These are phyloP conservation scores for Colletotrichum tofieldiae DNA, from an alignment of 2,329 filamentous ascomycete genomes.

Conservation along the genomic window DNA sequence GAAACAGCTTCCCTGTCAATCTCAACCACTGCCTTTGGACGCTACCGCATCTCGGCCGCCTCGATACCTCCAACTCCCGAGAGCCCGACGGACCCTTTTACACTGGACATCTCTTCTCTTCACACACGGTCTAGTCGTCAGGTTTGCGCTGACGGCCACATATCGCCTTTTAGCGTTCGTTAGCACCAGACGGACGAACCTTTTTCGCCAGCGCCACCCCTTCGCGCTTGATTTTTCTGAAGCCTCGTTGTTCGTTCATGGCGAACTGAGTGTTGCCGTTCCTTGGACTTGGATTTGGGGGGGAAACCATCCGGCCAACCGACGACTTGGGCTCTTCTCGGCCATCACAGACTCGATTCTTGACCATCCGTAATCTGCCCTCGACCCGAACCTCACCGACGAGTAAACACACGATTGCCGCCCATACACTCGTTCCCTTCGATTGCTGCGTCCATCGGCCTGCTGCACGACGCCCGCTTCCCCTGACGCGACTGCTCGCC, in stretches of 20 bases:
- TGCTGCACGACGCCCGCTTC: constrained; percentile 18
- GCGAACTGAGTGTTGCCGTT: constrained; percentile 37
- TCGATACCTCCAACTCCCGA: constrained; percentile 36
- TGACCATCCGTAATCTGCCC: constrained; percentile 7
- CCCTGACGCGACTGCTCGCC: constrained; percentile 24
- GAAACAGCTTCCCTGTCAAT: constrained; percentile 36
- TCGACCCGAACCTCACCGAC: constrained; percentile 10
- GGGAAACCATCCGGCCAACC: constrained; percentile 26
- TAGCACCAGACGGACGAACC: constrained; percentile 38
- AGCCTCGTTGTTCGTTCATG: constrained; percentile 22
- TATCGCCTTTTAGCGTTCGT: constrained; percentile 32
- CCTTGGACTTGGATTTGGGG: constrained; percentile 37
- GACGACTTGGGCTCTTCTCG: constrained; percentile 5
- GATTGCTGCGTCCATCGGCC: constrained; percentile 15
- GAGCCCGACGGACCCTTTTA: constrained; percentile 28
- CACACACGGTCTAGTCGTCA: constrained; percentile 25
- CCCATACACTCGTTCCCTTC: constrained; percentile 30
- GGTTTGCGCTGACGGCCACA: constrained; percentile 40
- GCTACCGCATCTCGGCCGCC: constrained; percentile 26
- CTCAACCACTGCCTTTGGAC: constrained; percentile 29
- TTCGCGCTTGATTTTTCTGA: constrained; percentile 30
- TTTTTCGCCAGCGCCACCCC: constrained; percentile 39
- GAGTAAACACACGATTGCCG: constrained; percentile 18
- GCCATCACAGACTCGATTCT: constrained; percentile 12
- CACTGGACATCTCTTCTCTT: constrained; percentile 7